Evolutionary conservation across 257 asterid species (phyloP), one percentile per base, ranked within the genome.

Genomic region (Solanum bulbocastanum): DNA sequence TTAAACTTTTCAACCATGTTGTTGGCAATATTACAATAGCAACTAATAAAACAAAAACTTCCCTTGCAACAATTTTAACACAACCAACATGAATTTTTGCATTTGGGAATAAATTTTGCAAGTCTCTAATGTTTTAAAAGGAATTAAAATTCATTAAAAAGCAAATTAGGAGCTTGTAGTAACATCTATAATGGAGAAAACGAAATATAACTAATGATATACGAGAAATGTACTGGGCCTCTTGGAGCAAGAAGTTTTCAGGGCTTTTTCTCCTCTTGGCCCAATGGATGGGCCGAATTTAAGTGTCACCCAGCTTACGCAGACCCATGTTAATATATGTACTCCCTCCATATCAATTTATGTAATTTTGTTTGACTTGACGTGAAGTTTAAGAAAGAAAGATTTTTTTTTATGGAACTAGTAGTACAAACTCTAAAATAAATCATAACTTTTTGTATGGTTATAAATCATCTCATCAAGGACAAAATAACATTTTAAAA

Each of bases 1-100:
- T 91, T 10, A 94, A 89, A 35, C 85, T 89, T 46, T 87, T 92
- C 30, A 93, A 12, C 98, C 96, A 93, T 12, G 95, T 91, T 23
- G 94, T 93, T 2, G 96, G 96, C 89, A 94, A 85, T 87, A 94
- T 83, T 4, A 91, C 74, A 0, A 91, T 85, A 10, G 94, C 94
- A 2, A 90, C 87, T 12, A 91, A 33, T 36, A 90, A 1, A 33
- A 93, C 89, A 88, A 93, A 94, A 10, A 68, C 84, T 30, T 87
- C 88, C 82, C 92, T 76, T 44, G 93, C 94, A 65, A 89, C 93
- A 37, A 93, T n/a, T 10, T 4, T 86, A 6, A 18, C 86, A 0
- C 89, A 90, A 10, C 88, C 91, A 16, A 92, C 10, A 22, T 75
- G 88, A 30, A 93, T 4, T 89, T n/a, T 8, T 6, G 87, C 75